Evolutionary conservation across 495 filamentous ascomycete genomes (phyloP).

Genomic region (Penicillium longicatenatum): DNA sequence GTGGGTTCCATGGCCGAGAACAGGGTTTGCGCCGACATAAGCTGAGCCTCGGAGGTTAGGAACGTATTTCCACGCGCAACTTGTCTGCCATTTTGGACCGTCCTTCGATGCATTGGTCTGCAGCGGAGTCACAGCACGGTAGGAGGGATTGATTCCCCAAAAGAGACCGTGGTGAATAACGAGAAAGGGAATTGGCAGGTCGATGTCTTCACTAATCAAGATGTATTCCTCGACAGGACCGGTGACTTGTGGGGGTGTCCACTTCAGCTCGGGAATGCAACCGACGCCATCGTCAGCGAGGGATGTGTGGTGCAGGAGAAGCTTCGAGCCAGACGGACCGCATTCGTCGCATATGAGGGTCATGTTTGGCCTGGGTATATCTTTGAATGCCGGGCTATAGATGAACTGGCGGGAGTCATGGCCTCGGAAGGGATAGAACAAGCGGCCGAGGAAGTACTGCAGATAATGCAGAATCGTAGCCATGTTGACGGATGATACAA

Average conservation of each 20-base stretch:
- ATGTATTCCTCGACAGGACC: slow-evolving; percentile 47
- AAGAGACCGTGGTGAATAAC: slow-evolving; percentile 51
- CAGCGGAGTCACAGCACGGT: slow-evolving; percentile 12
- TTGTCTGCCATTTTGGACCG: slow-evolving; percentile 16
- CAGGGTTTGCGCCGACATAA: slow-evolving; percentile 44
- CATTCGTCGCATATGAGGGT: slow-evolving; percentile 42
- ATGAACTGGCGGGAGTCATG: slow-evolving; percentile 34
- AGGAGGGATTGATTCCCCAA: slow-evolving; percentile 37
- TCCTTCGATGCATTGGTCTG: slow-evolving; percentile 9
- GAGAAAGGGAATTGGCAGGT: slow-evolving; percentile 45
- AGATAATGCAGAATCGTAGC: slow-evolving; percentile 22
- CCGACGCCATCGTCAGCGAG: slow-evolving; percentile 36
- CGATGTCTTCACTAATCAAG: slow-evolving; percentile 53
- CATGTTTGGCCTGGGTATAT: slow-evolving; percentile 41
- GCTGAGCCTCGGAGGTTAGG: slow-evolving; percentile 30
- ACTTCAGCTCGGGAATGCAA: slow-evolving; percentile 43
- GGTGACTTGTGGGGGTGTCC: slow-evolving; percentile 28
- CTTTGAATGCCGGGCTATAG: slow-evolving; percentile 26
- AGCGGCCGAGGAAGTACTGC: slow-evolving; percentile 21
- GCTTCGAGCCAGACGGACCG: slow-evolving; percentile 36
- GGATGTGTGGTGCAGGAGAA: slow-evolving; percentile 41
- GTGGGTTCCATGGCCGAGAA: slow-evolving; percentile 50
- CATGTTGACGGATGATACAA: neutral
- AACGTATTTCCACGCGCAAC: slow-evolving; percentile 46
- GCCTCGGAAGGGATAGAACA: slow-evolving; percentile 30